Conservation (phyloP, 108 stramenopile genomes). For the Schizochytrium sp. region DNA sequence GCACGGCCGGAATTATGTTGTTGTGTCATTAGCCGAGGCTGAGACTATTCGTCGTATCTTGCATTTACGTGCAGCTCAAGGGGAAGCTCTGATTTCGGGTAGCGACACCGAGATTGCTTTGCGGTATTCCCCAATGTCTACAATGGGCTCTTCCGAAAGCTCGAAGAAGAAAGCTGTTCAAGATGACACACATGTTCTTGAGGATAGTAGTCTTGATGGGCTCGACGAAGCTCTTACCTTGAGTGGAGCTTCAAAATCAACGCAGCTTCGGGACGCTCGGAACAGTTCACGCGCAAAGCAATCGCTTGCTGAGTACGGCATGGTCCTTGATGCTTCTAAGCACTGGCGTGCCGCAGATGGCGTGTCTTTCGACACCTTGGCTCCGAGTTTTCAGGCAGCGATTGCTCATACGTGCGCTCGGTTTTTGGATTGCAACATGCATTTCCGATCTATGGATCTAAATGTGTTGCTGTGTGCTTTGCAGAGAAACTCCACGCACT, state of each 20-base stretch:
- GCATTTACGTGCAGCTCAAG: constrained; percentile 17
- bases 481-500: constrained; percentile 40
- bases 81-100: constrained; percentile 29
- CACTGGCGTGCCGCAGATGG: constrained; percentile 36
- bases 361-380: constrained; percentile 29
- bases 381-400: constrained; percentile 61
- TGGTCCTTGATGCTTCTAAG: constrained; percentile 63
- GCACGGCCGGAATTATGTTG: constrained; percentile 58
- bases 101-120: constrained; percentile 60
- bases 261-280: background rate
- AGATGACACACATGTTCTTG: background rate
- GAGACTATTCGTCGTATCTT: constrained; percentile 61
- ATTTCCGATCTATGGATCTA: constrained; percentile 39
- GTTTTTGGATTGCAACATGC: constrained; percentile 66
- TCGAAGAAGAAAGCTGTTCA: background rate
- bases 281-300: background rate
- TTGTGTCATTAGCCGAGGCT: constrained; percentile 60
- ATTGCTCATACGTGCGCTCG: constrained; percentile 59
- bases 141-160: constrained; percentile 4
- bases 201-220: background rate
- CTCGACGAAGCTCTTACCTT: constrained; percentile 21
- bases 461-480: constrained; percentile 55
- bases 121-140: constrained; percentile 62
- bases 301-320: constrained; percentile 31
- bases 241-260: too few relatives aligned